Evolutionary conservation across 306 rosid genomes (phyloP), one percentile per base, ranked within the genome.

Genomic region (Potentilla sterilis): DNA sequence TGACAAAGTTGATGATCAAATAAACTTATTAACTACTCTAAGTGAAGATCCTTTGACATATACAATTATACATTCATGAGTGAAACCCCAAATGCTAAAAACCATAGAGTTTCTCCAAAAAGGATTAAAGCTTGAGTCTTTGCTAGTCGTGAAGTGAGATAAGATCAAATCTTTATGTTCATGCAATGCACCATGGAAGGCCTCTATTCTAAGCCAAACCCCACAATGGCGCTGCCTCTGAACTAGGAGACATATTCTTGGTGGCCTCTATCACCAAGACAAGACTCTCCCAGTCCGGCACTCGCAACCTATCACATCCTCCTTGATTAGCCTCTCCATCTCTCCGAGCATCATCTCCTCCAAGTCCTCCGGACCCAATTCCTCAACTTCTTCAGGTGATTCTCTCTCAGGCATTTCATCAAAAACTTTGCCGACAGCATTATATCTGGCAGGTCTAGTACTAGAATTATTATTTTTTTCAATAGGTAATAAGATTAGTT

Each of bases 191-290:
- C 72, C 76, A 80, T 90, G 88, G 88, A 51, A 81, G 76, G 71
- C 61, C 67, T 14, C 69, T 63, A 37, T 72, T 83, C 70, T 42
- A 70, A 13, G 7, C 71, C 72, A 44, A 75, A 11, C 18, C 38
- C 19, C 18, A 24, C 38, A 4, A 7, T 32, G 40, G n/a, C 41
- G n/a, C 67, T 34, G 19, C 67, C 10, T 81, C 79, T 44, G 78
- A 84, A 41, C 71, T 86, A 22, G 86, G 78, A 3, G 88, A 92
- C 67, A 58, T 88, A 14, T 83, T 94, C 47, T 68, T 89, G 1
- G 86, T 82, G 14, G 89, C 97, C 1, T 88, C 96, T 8, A 73
- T 94, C 81, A 84, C 86, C 28, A 90, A 90, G 22, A 80, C 88
- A 9, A 28, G 28, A 9, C 75, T 90, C 0, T 87, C 87, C 0